phyloP scores from a whole-genome alignment of 495 filamentous ascomycete species.

The Neurospora sp. region DNA sequence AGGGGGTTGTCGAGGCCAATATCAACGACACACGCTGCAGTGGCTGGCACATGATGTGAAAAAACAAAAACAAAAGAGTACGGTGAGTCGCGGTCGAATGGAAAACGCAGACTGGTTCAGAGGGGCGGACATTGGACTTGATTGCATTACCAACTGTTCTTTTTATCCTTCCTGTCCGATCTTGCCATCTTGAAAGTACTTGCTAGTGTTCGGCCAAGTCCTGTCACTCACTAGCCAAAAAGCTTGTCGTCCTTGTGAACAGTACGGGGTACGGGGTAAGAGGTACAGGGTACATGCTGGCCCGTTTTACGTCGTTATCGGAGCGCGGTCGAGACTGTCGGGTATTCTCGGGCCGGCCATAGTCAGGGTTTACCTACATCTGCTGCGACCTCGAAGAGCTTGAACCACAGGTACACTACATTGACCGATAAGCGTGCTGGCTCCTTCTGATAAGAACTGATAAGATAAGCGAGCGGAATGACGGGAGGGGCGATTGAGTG shows the following conservation, averaged over 20 bases:
- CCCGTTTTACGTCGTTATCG: background rate
- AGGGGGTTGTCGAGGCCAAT: background rate
- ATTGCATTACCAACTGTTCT: background rate
- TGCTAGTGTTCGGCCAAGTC: background rate
- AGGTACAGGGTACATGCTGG: background rate
- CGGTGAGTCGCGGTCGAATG: background rate
- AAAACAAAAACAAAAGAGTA: background rate
- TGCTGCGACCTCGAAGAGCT: background rate
- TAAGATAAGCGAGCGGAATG: background rate
- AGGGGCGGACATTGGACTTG: background rate
- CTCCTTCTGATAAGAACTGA: background rate
- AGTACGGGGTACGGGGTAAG: background rate
- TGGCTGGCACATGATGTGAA: background rate
- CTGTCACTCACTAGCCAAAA: background rate
- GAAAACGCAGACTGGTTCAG: background rate
- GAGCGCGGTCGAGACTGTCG: constrained; percentile 2
- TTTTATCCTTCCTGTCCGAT: background rate
- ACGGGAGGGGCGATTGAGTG: background rate
- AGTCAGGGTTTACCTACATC: background rate
- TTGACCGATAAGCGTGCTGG: background rate
- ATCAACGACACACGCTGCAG: background rate
- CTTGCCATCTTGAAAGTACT: background rate
- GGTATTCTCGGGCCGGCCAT: constrained; percentile 21
- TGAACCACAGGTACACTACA: no score
- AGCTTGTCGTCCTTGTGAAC: background rate